A percentile compares a stretch with the other conserved stretches of the same genome.
phyloP scores from a whole-genome alignment of 2,329 filamentous ascomycete species.

The Penicillium sp. region DNA sequence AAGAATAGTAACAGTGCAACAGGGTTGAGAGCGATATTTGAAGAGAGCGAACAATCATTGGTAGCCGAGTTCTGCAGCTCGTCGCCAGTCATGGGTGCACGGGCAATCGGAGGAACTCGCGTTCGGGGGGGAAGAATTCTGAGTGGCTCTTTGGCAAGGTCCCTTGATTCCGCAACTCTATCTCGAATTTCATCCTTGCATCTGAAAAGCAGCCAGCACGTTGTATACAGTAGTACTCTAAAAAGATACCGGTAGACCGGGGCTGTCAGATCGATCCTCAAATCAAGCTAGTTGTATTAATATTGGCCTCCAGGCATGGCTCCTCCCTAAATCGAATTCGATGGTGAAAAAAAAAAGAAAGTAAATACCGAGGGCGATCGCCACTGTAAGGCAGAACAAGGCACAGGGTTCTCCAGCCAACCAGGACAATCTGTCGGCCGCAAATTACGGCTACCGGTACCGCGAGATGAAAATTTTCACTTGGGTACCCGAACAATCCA shows the following conservation, averaged over 20 bases:
- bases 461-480: neutral
- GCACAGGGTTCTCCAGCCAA: slow-evolving; percentile 11
- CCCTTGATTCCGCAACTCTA: neutral
- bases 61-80: neutral
- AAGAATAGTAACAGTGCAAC: neutral
- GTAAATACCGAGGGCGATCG: neutral
- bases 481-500: neutral
- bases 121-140: slow-evolving; percentile 12
- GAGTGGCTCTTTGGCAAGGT: neutral
- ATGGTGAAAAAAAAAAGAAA: neutral
- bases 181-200: neutral
- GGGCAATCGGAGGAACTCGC: slow-evolving; percentile 13
- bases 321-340: neutral
- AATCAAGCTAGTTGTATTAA: neutral
- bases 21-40: neutral
- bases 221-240: neutral
- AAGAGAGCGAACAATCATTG: neutral
- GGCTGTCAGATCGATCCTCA: neutral
- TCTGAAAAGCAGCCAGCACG: neutral
- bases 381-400: slow-evolving; percentile 18
- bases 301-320: neutral
- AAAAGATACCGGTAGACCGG: neutral
- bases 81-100: slow-evolving; percentile 7
- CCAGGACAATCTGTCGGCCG: neutral
- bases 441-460: neutral